A percentile compares a stretch with the other conserved stretches of the same genome.
Evolutionary conservation across 208 protist species (phyloP).

Genomic region (Leishmania guyanensis): DNA sequence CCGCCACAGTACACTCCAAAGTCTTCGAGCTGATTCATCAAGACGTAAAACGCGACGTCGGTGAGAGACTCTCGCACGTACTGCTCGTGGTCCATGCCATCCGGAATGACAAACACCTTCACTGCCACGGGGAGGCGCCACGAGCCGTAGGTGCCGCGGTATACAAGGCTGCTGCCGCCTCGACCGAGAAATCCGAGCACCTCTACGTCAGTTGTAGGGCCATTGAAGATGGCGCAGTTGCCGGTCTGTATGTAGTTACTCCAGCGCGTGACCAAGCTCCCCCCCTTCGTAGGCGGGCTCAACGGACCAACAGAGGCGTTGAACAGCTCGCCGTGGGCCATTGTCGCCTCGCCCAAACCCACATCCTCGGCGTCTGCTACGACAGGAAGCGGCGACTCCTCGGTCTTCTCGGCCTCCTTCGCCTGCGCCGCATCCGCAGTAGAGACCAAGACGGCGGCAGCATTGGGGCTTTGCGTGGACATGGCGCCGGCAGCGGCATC

Average conservation of each 20-base stretch:
- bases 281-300: conserved; percentile 39
- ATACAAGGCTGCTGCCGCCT: conserved; percentile 84
- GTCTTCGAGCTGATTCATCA: conserved; percentile 81
- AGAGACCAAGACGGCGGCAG: background rate
- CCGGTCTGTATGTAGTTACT: conserved; percentile 56
- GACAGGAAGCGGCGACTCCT: background rate
- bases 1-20: conserved; percentile 49
- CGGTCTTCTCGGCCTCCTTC: background rate
- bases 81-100: conserved; percentile 58
- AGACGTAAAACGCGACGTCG: conserved; percentile 78
- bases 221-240: conserved; percentile 59
- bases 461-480: background rate
- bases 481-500: background rate
- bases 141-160: conserved; percentile 58
- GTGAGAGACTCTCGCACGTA: conserved; percentile 86
- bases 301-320: conserved; percentile 13
- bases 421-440: background rate
- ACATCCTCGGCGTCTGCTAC: background rate
- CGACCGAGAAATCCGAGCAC: conserved; percentile 53
- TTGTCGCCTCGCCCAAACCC: background rate
- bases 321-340: background rate
- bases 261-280: conserved; percentile 63
- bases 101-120: conserved; percentile 78
- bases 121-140: conserved; percentile 70
- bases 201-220: conserved; percentile 47